Percentiles rank a stretch among this genome's conserved stretches.
Evolutionary conservation across 768 basidiomycete genomes (phyloP).

Genomic region (Tylopilus balloui): DNA sequence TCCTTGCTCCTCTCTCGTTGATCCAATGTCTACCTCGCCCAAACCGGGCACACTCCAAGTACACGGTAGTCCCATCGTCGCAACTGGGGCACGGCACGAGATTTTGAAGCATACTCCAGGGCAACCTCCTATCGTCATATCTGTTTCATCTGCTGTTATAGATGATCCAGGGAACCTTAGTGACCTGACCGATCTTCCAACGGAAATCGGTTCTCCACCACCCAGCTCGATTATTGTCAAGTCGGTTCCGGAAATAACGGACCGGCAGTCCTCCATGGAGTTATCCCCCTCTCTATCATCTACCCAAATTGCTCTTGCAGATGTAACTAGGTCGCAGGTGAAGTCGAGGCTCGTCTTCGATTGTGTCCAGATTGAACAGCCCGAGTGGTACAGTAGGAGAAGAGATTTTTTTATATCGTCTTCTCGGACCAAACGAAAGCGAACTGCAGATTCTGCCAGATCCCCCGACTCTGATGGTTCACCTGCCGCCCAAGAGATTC

Average conservation of each 20-base stretch:
- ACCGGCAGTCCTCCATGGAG: neutral
- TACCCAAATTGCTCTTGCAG: neutral
- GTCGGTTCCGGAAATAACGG: neutral
- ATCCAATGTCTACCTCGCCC: neutral
- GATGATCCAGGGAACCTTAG: slow-evolving; percentile 20
- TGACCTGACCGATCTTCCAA: slow-evolving; percentile 30
- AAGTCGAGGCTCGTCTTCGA: slow-evolving; percentile 22
- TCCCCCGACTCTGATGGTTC: neutral
- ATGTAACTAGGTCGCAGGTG: neutral
- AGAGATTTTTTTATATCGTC: neutral
- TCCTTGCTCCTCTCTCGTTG: neutral
- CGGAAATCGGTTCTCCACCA: slow-evolving; percentile 19
- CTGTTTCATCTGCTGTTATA: neutral
- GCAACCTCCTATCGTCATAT: neutral
- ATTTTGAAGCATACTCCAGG: too few species aligned
- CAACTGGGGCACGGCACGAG: neutral
- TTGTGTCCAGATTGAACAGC: slow-evolving; percentile 18
- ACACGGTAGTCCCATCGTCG: neutral
- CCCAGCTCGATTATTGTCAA: neutral
- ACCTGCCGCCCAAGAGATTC: neutral
- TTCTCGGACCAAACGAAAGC: slow-evolving; percentile 15
- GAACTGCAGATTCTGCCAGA: neutral
- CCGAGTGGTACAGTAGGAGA: slow-evolving; percentile 8
- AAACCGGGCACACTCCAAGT: neutral
- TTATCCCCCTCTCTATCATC: neutral